Percentiles rank a stretch among this genome's conserved stretches.
Evolutionary conservation across 208 protist species (phyloP).

Genomic region (Wallacemonas sp.): DNA sequence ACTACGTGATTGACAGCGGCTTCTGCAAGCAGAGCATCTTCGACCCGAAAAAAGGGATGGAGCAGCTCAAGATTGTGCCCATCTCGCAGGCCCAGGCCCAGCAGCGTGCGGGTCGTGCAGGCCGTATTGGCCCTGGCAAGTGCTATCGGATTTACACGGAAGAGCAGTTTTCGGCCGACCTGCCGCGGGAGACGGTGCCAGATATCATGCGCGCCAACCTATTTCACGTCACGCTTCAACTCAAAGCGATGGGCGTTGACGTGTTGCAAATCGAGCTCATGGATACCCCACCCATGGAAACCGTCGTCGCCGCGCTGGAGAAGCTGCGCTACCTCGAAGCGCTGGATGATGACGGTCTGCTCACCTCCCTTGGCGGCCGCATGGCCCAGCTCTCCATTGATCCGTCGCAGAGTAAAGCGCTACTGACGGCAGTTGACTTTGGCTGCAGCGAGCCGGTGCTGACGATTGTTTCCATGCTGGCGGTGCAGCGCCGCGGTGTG

Average conservation of each 20-base stretch:
- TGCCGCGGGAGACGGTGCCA: slow-evolving; percentile 94
- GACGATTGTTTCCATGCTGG: slow-evolving; percentile 98
- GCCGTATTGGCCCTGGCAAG: slow-evolving; percentile 96
- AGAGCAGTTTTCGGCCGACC: slow-evolving; percentile 94
- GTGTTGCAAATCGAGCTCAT: slow-evolving; percentile 97
- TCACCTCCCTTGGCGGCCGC: slow-evolving; percentile 97
- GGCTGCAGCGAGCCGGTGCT: slow-evolving; percentile 97
- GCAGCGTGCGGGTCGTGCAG: slow-evolving; percentile 96
- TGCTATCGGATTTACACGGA: slow-evolving; percentile 98
- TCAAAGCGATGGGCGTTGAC: slow-evolving; percentile 99
- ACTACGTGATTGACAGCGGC: slow-evolving; percentile 98
- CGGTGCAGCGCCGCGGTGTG: slow-evolving; percentile 89
- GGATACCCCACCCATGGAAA: slow-evolving; percentile 95
- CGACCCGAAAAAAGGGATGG: slow-evolving; percentile 96
- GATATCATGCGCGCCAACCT: slow-evolving; percentile 99
- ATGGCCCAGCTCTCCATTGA: slow-evolving; percentile 99
- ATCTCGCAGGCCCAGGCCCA: slow-evolving; percentile 97
- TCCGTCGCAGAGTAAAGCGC: slow-evolving; percentile 97
- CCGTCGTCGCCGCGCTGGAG: slow-evolving; percentile 96
- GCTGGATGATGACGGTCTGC: slow-evolving; percentile 97
- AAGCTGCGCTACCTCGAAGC: slow-evolving; percentile 97
- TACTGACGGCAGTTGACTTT: slow-evolving; percentile 96
- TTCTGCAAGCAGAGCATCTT: slow-evolving; percentile 98
- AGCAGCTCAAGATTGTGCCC: slow-evolving; percentile 96
- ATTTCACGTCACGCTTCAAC: slow-evolving; percentile 96